These are phyloP conservation scores for Begonia peltatifolia DNA, from an alignment of 306 rosid species.

Conservation along the genomic window DNA sequence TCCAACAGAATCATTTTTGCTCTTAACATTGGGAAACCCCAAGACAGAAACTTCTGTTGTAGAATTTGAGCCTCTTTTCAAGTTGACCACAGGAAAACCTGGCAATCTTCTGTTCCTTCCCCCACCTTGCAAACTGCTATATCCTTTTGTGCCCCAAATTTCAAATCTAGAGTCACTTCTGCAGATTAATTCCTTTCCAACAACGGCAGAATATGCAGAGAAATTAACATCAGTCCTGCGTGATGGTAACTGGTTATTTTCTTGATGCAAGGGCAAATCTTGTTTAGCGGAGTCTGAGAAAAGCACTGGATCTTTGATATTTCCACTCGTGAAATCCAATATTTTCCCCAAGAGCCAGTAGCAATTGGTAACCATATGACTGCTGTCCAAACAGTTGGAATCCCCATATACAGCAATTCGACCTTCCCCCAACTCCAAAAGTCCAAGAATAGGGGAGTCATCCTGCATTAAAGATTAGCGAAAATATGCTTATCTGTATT, in stretches of 20 bases:
- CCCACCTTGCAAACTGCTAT: constrained; percentile 41
- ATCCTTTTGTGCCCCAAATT: constrained; percentile 86
- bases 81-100: constrained; percentile 51
- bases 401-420: constrained; percentile 88
- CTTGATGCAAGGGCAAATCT: constrained; percentile 36
- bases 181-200: constrained; percentile 70
- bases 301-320: constrained; percentile 60
- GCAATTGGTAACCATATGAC: constrained; percentile 96
- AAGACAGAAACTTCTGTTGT: constrained; percentile 16
- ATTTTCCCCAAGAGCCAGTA: constrained; percentile 69
- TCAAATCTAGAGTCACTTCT: constrained; percentile 65
- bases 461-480: constrained; percentile 44
- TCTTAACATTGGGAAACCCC: constrained; percentile 19
- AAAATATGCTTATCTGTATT: constrained; percentile 2
- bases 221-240: constrained; percentile 89
- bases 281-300: constrained; percentile 56
- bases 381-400: constrained; percentile 91
- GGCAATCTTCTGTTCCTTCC: constrained; percentile 90
- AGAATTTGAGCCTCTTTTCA: constrained; percentile 52
- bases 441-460: constrained; percentile 90
- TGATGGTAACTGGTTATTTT: constrained; percentile 66
- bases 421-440: constrained; percentile 45
- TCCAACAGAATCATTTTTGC: constrained; percentile 31
- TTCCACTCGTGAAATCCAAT: constrained; percentile 61
- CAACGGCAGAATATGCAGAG: constrained; percentile 62